phyloP scores from a whole-genome alignment of 2,329 filamentous ascomycete species.

The Claviceps monticola region DNA sequence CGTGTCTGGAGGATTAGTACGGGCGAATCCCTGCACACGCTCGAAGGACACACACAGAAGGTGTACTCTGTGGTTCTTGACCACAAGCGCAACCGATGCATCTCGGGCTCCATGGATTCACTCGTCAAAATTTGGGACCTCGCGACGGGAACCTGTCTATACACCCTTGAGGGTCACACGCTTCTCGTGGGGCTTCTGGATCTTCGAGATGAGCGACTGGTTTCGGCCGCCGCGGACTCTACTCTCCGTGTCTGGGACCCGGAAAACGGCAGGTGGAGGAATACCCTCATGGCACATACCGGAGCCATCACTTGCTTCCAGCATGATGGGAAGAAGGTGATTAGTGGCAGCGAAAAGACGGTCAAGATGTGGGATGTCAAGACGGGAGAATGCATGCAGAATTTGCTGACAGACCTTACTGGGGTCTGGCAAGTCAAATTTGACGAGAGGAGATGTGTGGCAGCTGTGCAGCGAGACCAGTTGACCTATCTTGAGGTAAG shows the following conservation, averaged over 20 bases:
- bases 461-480: constrained; percentile 83
- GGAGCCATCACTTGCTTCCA: constrained; percentile 98
- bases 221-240: constrained; percentile 89
- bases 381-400: constrained; percentile 82
- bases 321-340: constrained; percentile 91
- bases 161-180: constrained; percentile 84
- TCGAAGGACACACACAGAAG: constrained; percentile 80
- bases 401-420: constrained; percentile 81
- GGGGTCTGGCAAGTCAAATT: constrained; percentile 99
- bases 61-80: constrained; percentile 96
- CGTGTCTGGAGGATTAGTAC: constrained; percentile 97
- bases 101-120: constrained; percentile 97
- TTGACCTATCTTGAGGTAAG: constrained; percentile 92
- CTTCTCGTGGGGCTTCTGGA: constrained; percentile 87
- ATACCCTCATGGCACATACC: constrained; percentile 81
- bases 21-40: constrained; percentile 69
- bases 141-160: constrained; percentile 68
- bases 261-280: constrained; percentile 79
- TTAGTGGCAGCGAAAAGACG: constrained; percentile 87
- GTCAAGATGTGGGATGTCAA: constrained; percentile 98
- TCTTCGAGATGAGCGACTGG: constrained; percentile 74
- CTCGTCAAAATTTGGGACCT: constrained; percentile 96
- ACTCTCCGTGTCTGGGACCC: constrained; percentile 96
- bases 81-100: constrained; percentile 81
- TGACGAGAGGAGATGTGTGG: constrained; percentile 86